These are phyloP conservation scores for Raffaelea albimanens DNA, from an alignment of 2,329 filamentous ascomycete species.

Conservation along the genomic window DNA sequence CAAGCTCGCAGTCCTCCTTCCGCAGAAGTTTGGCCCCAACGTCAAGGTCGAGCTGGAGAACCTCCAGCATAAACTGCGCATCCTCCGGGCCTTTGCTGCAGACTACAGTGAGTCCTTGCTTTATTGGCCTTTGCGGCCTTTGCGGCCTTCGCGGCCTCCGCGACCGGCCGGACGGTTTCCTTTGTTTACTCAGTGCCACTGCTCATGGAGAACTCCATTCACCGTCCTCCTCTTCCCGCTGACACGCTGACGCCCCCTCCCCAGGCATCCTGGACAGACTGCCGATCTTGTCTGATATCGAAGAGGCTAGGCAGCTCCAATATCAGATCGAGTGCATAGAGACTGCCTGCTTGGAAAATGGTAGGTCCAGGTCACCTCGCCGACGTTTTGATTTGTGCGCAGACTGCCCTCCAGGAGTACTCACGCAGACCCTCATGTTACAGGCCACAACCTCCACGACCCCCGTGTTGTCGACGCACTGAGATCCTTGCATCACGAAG, in stretches of 20 bases:
- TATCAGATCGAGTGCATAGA: slow-evolving; percentile 52
- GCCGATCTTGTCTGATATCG: slow-evolving; percentile 41
- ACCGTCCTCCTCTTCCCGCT: too few species aligned
- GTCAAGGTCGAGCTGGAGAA: slow-evolving; percentile 41
- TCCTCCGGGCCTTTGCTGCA: slow-evolving; percentile 37
- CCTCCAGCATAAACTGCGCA: slow-evolving; percentile 44
- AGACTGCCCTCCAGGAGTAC: slow-evolving; percentile 1
- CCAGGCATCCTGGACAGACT: slow-evolving; percentile 29
- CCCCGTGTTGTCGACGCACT: slow-evolving; percentile 28
- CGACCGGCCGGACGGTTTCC: too few species aligned
- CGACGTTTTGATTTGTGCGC: not conserved
- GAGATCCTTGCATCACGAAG: slow-evolving; percentile 25
- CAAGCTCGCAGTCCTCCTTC: slow-evolving; percentile 37
- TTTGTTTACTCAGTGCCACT: too few species aligned
- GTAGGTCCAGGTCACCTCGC: slow-evolving; percentile 21
- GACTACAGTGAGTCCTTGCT: slow-evolving; percentile 40
- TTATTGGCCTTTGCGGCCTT: too few species aligned
- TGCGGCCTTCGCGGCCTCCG: too few species aligned
- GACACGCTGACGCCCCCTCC: too few species aligned
- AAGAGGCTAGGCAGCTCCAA: slow-evolving; percentile 47
- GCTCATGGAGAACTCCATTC: too few species aligned
- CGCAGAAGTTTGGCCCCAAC: slow-evolving; percentile 37
- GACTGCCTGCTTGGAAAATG: slow-evolving; percentile 37
- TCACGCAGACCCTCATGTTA: too few species aligned
- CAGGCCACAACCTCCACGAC: slow-evolving; percentile 35